Evolutionary conservation across 2,329 filamentous ascomycete species (phyloP), one percentile per base, ranked within the genome.

Genomic region (Hypoxylon sp.): DNA sequence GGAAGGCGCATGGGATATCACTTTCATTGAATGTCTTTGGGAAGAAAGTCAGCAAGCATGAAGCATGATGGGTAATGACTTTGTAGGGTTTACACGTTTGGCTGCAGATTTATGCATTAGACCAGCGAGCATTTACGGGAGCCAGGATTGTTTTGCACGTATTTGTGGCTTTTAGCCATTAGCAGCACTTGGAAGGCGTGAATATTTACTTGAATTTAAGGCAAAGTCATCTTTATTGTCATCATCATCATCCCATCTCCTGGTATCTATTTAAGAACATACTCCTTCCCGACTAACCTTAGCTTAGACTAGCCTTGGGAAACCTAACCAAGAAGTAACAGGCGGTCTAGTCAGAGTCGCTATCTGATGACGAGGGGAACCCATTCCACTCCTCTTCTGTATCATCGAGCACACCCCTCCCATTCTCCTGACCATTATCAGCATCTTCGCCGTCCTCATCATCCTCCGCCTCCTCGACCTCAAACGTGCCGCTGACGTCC

Each of bases 401-500:
- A 25, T 84, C 82, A 11, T 82, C 82, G 19, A 76, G 72, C 7
- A 77, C 74, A 30, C 66, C 73, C 13, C 70, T 73, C 3, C 70
- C 71, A 13, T 70, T 73, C 17, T 41, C 61, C 2, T 36, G 56
- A 32, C 75, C 80, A 7, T 78, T 77, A 1, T 75, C 77, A 13
- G 75, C 75, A 7, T 75, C 78, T 1, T 75, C 77, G 0, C 79
- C 76, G 1, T 75, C 79, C 1, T 78, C 80, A 0, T 80, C 79
- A 0, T 79, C 77, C 1, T 79, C 78, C 5, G 80, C 83, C 64
- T 88, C 86, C 69, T 86, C 86, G 32, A 97, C 90, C 23, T 91
- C 93, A 78, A 92, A 93, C 34, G 89, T 89, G 0, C 90, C 96
- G 50, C 89, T 91, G 53, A 98, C 85, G 81, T 99, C 96, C 93